Evolutionary conservation across 371 early-diverging fungal species (phyloP), one percentile per base, ranked within the genome.

Genomic region (Syncephalis fuscata): DNA sequence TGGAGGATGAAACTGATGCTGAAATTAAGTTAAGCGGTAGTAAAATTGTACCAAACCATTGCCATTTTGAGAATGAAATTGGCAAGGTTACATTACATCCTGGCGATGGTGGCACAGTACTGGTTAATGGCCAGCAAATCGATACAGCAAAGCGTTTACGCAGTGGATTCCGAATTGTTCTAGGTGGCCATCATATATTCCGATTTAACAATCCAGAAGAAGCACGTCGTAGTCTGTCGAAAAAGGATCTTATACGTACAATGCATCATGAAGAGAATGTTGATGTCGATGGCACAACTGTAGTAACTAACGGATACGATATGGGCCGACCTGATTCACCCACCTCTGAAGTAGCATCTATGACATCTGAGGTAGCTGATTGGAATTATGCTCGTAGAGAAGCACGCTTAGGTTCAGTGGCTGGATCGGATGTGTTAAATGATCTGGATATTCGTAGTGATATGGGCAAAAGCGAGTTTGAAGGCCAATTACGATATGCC

Each of bases 191-290:
- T 44, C 87, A 82, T 54, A 75, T 85, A 2, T 92, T 88, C 50
- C 67, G 88, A 1, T 87, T 89, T 56, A 85, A 80, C 48, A 73
- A 92, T 55, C 92, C 92, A 1, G 82, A 76, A 50, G 85, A 88
- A 58, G 86, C 76, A 3, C 73, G 85, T 11, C 65, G 82, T 8
- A 74, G 71, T 42, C 23, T 44, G 39, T 43, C 56, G 27, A 36
- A 51, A 15, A 20, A 43, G 15, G 44, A 48, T n/a, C 17, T 54
- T 2, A 32, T 32, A 32, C 32, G 32, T 32, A 32, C 32, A 32
- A 32, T 32, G 11, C 32, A 32, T 4, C 11, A 32, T 11, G 47
- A 55, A 16, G 59, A 63, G 1, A 52, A 54, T 27, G 58, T 50
- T 20, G 42, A 38, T 20, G 42, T 15, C 15, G 36, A 39, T 4